Evolutionary conservation across 768 basidiomycete species (phyloP).

Genomic region (Sporobolomyces roseus): DNA sequence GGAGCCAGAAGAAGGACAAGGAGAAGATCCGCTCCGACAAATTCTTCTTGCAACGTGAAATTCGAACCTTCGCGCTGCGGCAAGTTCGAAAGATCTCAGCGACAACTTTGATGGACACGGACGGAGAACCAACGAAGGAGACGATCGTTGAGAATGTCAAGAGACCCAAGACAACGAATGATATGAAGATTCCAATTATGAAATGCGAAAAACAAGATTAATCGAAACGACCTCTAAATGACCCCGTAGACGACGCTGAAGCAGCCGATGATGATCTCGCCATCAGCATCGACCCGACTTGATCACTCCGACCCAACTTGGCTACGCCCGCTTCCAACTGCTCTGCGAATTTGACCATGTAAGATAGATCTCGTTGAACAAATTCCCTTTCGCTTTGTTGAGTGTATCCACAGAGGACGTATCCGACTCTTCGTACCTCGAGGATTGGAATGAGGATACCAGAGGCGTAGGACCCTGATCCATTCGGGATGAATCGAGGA

Average conservation of each 20-base stretch:
- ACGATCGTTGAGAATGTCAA: too few relatives aligned
- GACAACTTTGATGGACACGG: too few relatives aligned
- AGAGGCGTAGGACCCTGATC: conserved; percentile 18
- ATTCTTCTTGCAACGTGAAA: too few relatives aligned
- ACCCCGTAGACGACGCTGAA: conserved; percentile 3
- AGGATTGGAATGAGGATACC: conserved; percentile 41
- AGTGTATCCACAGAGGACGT: conserved; percentile 37
- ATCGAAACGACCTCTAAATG: conserved; percentile 2
- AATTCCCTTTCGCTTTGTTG: conserved; percentile 24
- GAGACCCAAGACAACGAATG: too few relatives aligned
- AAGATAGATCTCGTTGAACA: conserved; percentile 22
- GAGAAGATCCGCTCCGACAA: too few relatives aligned
- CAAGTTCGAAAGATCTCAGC: too few relatives aligned
- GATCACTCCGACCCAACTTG: conserved; percentile 2
- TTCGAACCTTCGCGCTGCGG: too few relatives aligned
- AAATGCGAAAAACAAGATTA: background rate
- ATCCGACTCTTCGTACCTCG: conserved; percentile 36
- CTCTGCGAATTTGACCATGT: conserved; percentile 28
- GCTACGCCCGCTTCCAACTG: conserved; percentile 23
- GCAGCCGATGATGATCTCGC: conserved; percentile 6
- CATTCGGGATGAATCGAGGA: conserved; percentile 19
- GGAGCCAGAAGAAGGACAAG: too few relatives aligned
- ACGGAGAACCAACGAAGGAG: too few relatives aligned
- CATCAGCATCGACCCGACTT: conserved; percentile 6
- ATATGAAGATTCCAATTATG: background rate